These are phyloP conservation scores for Lolium rigidum DNA, from an alignment of 176 grass and related monocot genomes.

Conservation along the genomic window DNA sequence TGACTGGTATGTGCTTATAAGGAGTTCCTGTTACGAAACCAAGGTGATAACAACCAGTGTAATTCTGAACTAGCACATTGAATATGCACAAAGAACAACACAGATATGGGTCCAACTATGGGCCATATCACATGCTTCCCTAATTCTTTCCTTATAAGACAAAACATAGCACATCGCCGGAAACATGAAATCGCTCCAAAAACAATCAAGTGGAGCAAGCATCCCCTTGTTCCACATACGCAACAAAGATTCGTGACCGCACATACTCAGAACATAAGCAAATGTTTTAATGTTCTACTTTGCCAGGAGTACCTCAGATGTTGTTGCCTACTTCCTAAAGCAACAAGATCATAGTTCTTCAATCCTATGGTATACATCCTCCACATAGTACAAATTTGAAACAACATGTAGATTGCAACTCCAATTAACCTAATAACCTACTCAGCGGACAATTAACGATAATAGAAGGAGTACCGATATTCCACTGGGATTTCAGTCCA, in stretches of 20 bases:
- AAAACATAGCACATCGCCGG: not conserved
- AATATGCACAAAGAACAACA: not conserved
- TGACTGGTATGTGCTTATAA: not conserved
- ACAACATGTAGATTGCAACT: not conserved
- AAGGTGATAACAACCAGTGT: constrained; percentile 14
- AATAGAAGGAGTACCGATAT: not conserved
- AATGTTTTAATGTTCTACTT: not conserved
- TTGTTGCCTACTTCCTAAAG: constrained; percentile 8
- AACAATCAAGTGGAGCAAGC: not conserved
- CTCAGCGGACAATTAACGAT: not conserved
- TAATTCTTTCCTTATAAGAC: not conserved
- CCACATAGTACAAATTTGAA: not conserved
- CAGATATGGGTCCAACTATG: not conserved
- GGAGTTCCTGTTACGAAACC: constrained; percentile 5
- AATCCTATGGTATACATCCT: not conserved
- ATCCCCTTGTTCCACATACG: not conserved
- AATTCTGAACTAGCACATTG: too few relatives aligned
- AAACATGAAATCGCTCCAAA: constrained; percentile 4
- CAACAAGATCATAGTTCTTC: not conserved
- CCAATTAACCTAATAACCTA: constrained; percentile 4
- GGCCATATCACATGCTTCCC: not conserved
- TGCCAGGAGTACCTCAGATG: not conserved
- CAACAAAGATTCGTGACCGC: not conserved
- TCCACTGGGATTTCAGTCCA: not conserved
- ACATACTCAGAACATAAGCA: not conserved